A percentile compares a stretch with the other conserved stretches of the same genome.
Conservation (phyloP, 192 early-diverging fungal species). For the Chytriomyces confervae region DNA sequence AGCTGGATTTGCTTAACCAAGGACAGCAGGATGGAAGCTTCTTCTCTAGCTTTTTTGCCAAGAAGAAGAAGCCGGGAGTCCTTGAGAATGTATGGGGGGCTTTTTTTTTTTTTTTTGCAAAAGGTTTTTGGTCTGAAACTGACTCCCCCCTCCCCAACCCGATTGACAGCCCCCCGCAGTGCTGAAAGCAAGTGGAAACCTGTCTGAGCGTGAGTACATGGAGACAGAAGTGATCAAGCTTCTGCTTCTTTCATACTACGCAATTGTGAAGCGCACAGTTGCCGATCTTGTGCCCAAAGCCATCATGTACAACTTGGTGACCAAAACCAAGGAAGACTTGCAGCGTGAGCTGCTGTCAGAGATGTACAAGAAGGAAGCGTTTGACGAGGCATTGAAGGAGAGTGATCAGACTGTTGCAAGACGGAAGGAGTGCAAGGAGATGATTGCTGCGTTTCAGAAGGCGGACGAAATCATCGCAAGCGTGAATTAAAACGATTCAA, state of each 20-base stretch:
- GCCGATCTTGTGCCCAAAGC: conserved; percentile 98
- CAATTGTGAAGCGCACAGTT: conserved; percentile 97
- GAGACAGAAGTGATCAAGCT: conserved; percentile 99
- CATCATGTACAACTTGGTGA: conserved; percentile 97
- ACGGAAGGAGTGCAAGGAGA: conserved; percentile 95
- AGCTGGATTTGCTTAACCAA: conserved; percentile 69
- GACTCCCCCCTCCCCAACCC: not conserved
- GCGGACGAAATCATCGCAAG: conserved; percentile 76
- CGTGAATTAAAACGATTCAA: conserved; percentile 22
- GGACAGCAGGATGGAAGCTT: conserved; percentile 67
- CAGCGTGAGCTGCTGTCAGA: conserved; percentile 95
- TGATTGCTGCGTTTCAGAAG: conserved; percentile 89
- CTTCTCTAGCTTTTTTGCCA: conserved; percentile 96
- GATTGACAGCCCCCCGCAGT: conserved; percentile 76
- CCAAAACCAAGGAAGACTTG: conserved; percentile 86
- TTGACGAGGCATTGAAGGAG: conserved; percentile 96
- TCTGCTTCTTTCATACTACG: conserved; percentile 95
- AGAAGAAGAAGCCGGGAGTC: conserved; percentile 77
- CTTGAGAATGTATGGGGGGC: conserved; percentile 46
- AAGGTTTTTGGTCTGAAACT: not conserved
- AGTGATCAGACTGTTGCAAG: conserved; percentile 88
- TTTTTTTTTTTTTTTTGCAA: not conserved
- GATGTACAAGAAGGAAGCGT: conserved; percentile 95
- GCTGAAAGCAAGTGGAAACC: conserved; percentile 91
- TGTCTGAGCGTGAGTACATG: conserved; percentile 96